Conservation (phyloP, 2,329 filamentous ascomycete genomes). For the Metarhizium brunneum region DNA sequence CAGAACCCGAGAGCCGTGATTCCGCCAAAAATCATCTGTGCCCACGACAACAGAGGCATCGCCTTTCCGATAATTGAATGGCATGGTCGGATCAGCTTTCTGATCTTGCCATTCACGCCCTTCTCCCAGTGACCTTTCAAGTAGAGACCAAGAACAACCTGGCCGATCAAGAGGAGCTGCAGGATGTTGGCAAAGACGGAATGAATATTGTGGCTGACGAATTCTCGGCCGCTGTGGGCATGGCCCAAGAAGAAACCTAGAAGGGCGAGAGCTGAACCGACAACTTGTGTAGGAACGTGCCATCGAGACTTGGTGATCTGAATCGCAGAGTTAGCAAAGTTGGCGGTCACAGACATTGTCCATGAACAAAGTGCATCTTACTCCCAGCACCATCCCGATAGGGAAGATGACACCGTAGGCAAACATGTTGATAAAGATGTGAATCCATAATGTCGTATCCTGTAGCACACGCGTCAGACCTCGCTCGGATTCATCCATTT, state of each 20-base stretch:
- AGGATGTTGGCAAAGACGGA: conserved; percentile 69
- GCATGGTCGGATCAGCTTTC: conserved; percentile 58
- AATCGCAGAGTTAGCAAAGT: not conserved
- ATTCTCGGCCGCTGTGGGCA: conserved; percentile 80
- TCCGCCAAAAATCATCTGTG: conserved; percentile 91
- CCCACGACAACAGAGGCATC: conserved; percentile 81
- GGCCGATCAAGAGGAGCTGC: conserved; percentile 68
- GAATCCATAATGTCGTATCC: conserved; percentile 84
- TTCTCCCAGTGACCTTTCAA: conserved; percentile 82
- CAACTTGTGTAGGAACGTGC: conserved; percentile 83
- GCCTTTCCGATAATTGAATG: conserved; percentile 80
- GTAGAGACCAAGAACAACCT: conserved; percentile 76
- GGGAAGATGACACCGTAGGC: conserved; percentile 91
- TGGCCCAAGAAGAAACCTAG: conserved; percentile 89
- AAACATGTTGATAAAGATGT: conserved; percentile 81
- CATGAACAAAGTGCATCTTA: conserved; percentile 33
- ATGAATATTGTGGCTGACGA: conserved; percentile 67
- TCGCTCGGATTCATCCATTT: not conserved
- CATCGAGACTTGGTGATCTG: conserved; percentile 84
- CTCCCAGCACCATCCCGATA: conserved; percentile 87
- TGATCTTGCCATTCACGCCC: conserved; percentile 71
- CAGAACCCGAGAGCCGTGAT: conserved; percentile 92
- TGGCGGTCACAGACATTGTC: not conserved
- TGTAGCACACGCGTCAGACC: conserved; percentile 27
- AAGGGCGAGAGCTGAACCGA: conserved; percentile 66